Evolutionary conservation across 345 rosid genomes (phyloP).

Genomic region (Passiflora organensis): DNA sequence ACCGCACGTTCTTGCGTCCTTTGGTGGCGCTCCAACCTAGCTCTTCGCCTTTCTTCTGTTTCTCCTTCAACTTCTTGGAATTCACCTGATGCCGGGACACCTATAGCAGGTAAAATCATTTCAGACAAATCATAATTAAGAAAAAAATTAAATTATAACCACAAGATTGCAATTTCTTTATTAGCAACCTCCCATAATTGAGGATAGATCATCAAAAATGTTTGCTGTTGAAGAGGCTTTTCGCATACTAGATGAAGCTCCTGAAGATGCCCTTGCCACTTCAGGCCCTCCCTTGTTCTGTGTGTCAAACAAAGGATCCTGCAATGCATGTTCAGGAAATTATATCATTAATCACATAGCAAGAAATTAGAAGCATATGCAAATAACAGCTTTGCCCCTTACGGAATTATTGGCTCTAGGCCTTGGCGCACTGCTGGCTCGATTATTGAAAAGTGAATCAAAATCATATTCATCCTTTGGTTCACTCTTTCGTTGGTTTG

Average conservation of each 20-base stretch:
- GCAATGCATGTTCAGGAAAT: slow-evolving; percentile 20
- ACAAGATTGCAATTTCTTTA: not conserved
- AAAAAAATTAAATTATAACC: slow-evolving; percentile 1
- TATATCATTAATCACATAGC: not conserved
- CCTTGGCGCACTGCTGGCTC: slow-evolving; percentile 84
- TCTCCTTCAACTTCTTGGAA: slow-evolving; percentile 91
- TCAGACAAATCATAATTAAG: slow-evolving; percentile 14
- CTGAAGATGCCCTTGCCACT: slow-evolving; percentile 48
- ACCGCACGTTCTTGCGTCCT: slow-evolving; percentile 99
- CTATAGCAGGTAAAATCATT: slow-evolving; percentile 25
- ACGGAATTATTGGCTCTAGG: slow-evolving; percentile 65
- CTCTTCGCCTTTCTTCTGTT: slow-evolving; percentile 86
- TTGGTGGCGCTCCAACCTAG: slow-evolving; percentile 91
- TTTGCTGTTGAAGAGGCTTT: slow-evolving; percentile 76
- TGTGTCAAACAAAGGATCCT: slow-evolving; percentile 76
- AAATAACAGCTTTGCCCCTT: slow-evolving; percentile 28
- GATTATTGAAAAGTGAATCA: slow-evolving; percentile 77
- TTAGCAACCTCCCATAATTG: slow-evolving; percentile 79
- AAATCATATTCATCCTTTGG: slow-evolving; percentile 58
- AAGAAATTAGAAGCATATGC: slow-evolving; percentile 6
- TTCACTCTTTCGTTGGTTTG: slow-evolving; percentile 32
- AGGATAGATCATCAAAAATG: slow-evolving; percentile 73
- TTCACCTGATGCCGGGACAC: slow-evolving; percentile 49
- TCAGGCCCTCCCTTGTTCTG: slow-evolving; percentile 71
- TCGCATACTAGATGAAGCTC: slow-evolving; percentile 54